Percentiles rank a stretch among this genome's conserved stretches.
These are phyloP conservation scores for Chloranthus sessilifolius DNA, from an alignment of 164 flowering plant species.

Conservation along the genomic window DNA sequence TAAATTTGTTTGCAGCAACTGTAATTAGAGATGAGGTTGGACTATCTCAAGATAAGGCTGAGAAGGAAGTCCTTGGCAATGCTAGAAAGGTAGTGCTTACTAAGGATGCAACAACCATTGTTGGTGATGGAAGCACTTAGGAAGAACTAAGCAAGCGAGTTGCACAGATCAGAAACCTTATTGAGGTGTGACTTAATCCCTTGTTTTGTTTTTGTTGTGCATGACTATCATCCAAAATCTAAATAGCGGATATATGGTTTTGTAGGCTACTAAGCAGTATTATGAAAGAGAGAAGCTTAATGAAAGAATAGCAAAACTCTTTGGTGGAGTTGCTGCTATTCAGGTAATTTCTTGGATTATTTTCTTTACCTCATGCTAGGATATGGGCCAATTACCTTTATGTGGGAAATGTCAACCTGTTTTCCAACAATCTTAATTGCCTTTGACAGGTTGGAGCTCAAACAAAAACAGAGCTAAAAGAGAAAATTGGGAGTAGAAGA, in stretches of 20 bases:
- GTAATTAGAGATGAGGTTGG: slow-evolving; percentile 95
- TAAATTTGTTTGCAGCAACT: slow-evolving; percentile 73
- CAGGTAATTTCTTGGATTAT: slow-evolving; percentile 39
- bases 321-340: slow-evolving; percentile 98
- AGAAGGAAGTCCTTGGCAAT: slow-evolving; percentile 75
- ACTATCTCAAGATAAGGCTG: slow-evolving; percentile 84
- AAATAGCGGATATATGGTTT: background rate
- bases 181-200: slow-evolving; percentile 44
- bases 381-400: no score
- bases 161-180: slow-evolving; percentile 75
- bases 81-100: slow-evolving; percentile 96
- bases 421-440: background rate
- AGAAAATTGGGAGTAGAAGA: slow-evolving; percentile 96
- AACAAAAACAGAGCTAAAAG: slow-evolving; percentile 95
- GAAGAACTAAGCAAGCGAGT: slow-evolving; percentile 86
- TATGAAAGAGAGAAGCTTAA: slow-evolving; percentile 93
- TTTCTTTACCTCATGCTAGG: slow-evolving; percentile 10
- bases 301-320: slow-evolving; percentile 94
- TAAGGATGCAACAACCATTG: slow-evolving; percentile 84
- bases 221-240: background rate
- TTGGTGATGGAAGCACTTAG: slow-evolving; percentile 97
- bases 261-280: slow-evolving; percentile 84
- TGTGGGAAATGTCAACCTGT: background rate
- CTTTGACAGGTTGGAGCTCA: slow-evolving; percentile 92
- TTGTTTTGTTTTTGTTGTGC: background rate